Percentiles rank a stretch among this genome's conserved stretches.
Evolutionary conservation across 768 basidiomycete species (phyloP).

Genomic region (Agrocybe pediades): DNA sequence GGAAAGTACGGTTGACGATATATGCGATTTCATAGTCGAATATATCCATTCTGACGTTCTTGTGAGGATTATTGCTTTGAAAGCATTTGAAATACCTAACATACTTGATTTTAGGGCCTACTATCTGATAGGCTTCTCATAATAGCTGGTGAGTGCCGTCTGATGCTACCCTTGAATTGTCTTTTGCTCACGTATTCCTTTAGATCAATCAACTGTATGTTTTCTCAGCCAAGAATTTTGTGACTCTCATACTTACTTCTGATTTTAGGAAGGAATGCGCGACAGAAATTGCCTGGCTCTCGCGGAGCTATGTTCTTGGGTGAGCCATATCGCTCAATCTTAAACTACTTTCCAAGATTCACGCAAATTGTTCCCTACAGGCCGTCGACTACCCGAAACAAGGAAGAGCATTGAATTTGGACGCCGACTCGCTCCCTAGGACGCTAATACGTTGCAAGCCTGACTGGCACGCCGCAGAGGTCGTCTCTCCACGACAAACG

Average conservation of each 20-base stretch:
- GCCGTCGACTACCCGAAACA: constrained; percentile 86
- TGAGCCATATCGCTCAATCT: too few species aligned
- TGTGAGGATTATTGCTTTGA: constrained; percentile 40
- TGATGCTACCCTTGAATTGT: neutral
- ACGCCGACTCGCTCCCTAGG: constrained; percentile 45
- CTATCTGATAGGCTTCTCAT: constrained; percentile 67
- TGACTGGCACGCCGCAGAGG: constrained; percentile 75
- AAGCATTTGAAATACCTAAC: neutral
- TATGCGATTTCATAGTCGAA: constrained; percentile 80
- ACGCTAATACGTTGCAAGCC: constrained; percentile 69
- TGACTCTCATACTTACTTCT: neutral
- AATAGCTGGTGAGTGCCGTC: constrained; percentile 58
- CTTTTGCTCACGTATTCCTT: neutral
- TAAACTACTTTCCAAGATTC: neutral
- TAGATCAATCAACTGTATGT: constrained; percentile 72
- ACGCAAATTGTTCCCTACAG: constrained; percentile 24
- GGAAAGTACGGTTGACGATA: constrained; percentile 63
- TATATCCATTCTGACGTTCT: constrained; percentile 84
- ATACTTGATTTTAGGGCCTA: constrained; percentile 51
- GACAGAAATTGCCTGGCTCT: constrained; percentile 59
- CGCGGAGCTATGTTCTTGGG: constrained; percentile 62
- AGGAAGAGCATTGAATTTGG: constrained; percentile 63
- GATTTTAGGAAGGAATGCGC: constrained; percentile 55
- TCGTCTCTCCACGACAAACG: constrained; percentile 49
- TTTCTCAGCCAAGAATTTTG: neutral